These are phyloP conservation scores for Globisporangium abappressorium DNA, from an alignment of 352 stramenopile species.

Conservation along the genomic window DNA sequence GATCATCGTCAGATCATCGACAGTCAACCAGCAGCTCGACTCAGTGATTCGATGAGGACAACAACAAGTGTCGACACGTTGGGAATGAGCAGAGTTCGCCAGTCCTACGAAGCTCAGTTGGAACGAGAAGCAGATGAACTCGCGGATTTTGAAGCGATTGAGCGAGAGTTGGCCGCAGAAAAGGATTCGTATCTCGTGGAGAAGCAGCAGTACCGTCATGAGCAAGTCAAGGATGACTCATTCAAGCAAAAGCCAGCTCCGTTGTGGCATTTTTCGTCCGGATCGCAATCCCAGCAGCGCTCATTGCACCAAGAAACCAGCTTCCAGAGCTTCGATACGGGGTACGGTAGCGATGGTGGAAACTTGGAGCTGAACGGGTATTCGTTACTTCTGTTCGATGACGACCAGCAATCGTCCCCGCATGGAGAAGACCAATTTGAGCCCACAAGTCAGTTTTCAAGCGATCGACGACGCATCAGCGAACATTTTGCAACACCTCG, in stretches of 20 bases:
- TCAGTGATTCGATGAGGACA: constrained; percentile 22
- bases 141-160: constrained; percentile 75
- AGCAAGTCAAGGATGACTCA: background rate
- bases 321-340: background rate
- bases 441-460: constrained; percentile 9
- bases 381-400: constrained; percentile 46
- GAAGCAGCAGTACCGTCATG: constrained; percentile 15
- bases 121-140: constrained; percentile 70
- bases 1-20: background rate
- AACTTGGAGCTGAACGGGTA: constrained; percentile 40
- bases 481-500: constrained; percentile 18
- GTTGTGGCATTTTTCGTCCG: constrained; percentile 10
- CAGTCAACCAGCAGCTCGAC: background rate
- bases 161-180: constrained; percentile 59
- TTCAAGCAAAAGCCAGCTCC: background rate
- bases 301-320: background rate
- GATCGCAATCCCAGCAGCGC: constrained; percentile 1
- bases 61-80: constrained; percentile 53
- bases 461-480: constrained; percentile 15
- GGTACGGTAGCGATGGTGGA: constrained; percentile 14
- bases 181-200: constrained; percentile 58
- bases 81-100: constrained; percentile 46
- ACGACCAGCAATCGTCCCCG: background rate
- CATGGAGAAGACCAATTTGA: constrained; percentile 21
- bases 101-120: constrained; percentile 53